Conservation (phyloP, 2,329 filamentous ascomycete genomes). For the Penicillium brevicompactum region DNA sequence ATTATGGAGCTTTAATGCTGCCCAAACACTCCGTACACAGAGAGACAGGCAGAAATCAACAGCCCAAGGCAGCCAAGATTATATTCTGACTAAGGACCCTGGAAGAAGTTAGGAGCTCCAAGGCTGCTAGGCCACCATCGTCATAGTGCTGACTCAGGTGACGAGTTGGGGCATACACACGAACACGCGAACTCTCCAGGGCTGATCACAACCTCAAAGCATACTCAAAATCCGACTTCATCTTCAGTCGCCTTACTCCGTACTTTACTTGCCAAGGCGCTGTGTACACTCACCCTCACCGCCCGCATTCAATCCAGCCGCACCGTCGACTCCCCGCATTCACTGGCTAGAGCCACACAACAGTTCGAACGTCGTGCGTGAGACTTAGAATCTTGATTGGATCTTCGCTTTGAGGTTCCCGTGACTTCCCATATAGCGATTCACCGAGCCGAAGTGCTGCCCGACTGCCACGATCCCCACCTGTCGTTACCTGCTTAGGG, state of each 20-base stretch:
- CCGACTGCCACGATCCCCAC: conserved; percentile 13
- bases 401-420: background rate
- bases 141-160: conserved; percentile 15
- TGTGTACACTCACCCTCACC: background rate
- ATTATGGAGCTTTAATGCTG: background rate
- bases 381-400: background rate
- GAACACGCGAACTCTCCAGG: background rate
- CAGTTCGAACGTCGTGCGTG: background rate
- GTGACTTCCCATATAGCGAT: background rate
- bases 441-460: conserved; percentile 12
- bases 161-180: conserved; percentile 7
- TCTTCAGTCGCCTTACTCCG: background rate
- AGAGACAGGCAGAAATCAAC: background rate
- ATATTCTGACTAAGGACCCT: no score
- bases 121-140: background rate
- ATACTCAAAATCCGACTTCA: background rate
- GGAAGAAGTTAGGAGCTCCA: no score
- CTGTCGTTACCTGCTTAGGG: conserved; percentile 10
- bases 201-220: background rate
- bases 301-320: conserved; percentile 1
- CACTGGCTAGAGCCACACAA: conserved; percentile 7
- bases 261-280: background rate
- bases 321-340: conserved; percentile 25
- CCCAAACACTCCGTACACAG: background rate
- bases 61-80: background rate